Conservation (phyloP, 208 protist genomes). For the Strigomonas galati region DNA sequence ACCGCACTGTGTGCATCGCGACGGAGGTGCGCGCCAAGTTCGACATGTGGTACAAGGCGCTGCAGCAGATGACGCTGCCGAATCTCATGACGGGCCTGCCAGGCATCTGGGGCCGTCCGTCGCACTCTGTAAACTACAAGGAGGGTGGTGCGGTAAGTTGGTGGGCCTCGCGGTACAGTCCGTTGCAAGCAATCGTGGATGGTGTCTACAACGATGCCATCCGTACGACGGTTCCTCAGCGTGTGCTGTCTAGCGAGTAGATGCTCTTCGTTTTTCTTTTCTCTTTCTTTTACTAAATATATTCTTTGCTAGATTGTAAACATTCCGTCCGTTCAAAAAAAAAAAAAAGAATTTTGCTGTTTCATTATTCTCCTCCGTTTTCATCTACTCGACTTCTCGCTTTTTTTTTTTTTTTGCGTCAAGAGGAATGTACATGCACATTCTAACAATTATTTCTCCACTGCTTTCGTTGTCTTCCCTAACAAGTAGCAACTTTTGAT, state of each 20-base stretch:
- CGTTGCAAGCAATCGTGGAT: conserved; percentile 40
- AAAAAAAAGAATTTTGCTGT: background rate
- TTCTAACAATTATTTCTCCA: no score
- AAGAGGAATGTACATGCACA: no score
- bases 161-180: conserved; percentile 58
- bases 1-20: conserved; percentile 45
- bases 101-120: conserved; percentile 45
- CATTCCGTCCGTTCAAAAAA: no score
- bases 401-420: background rate
- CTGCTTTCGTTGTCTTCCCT: no score
- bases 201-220: conserved; percentile 10
- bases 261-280: conserved; percentile 11
- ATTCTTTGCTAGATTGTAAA: no score
- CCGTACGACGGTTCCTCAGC: conserved; percentile 7
- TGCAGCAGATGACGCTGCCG: conserved; percentile 43
- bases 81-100: conserved; percentile 32
- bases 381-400: background rate
- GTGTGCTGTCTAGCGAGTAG: background rate
- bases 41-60: conserved; percentile 65
- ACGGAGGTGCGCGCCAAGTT: conserved; percentile 77
- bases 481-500: no score
- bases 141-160: conserved; percentile 25
- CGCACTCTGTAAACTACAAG: conserved; percentile 20
- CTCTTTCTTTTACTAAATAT: no score
- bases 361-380: background rate